phyloP scores from a whole-genome alignment of 768 basidiomycete species.

The Rhodosporidiobolus odoratus region DNA sequence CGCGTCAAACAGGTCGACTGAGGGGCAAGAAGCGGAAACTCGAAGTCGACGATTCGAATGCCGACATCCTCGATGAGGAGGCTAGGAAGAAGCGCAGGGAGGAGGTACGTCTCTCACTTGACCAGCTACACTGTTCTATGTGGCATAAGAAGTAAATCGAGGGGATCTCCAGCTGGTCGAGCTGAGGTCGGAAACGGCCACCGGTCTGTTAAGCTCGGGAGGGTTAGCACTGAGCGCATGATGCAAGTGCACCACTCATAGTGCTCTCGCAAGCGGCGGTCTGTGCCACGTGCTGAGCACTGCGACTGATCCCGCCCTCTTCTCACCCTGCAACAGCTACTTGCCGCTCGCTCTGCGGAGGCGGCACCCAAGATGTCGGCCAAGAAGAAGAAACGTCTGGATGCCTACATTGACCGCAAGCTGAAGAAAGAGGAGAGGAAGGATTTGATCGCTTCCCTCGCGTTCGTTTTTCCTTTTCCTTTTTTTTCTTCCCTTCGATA shows the following conservation, averaged over 20 bases:
- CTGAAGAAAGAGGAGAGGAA: slow-evolving; percentile 81
- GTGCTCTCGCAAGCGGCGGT: too few species aligned
- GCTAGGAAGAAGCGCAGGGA: slow-evolving; percentile 19
- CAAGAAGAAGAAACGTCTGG: slow-evolving; percentile 82
- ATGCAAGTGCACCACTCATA: too few species aligned
- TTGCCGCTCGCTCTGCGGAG: slow-evolving; percentile 7
- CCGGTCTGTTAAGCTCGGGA: not conserved
- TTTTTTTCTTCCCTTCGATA: not conserved
- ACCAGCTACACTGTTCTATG: not conserved
- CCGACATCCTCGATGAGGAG: slow-evolving; percentile 16
- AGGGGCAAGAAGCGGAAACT: slow-evolving; percentile 29
- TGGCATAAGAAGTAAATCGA: not conserved
- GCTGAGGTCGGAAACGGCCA: not conserved
- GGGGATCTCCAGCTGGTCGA: not conserved
- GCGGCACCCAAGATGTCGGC: slow-evolving; percentile 54
- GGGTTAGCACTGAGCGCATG: not conserved
- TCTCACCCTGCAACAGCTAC: slow-evolving; percentile 4
- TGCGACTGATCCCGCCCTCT: too few species aligned
- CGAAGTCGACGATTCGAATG: slow-evolving; percentile 28
- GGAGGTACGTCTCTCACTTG: not conserved
- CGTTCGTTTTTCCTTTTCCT: slow-evolving; percentile 52
- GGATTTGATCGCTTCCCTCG: slow-evolving; percentile 69
- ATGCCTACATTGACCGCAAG: slow-evolving; percentile 93
- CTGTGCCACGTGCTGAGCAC: not conserved
- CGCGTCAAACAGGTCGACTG: slow-evolving; percentile 7